These are phyloP conservation scores for Fusarium sp. DNA, from an alignment of 2,329 filamentous ascomycete species.

Conservation along the genomic window DNA sequence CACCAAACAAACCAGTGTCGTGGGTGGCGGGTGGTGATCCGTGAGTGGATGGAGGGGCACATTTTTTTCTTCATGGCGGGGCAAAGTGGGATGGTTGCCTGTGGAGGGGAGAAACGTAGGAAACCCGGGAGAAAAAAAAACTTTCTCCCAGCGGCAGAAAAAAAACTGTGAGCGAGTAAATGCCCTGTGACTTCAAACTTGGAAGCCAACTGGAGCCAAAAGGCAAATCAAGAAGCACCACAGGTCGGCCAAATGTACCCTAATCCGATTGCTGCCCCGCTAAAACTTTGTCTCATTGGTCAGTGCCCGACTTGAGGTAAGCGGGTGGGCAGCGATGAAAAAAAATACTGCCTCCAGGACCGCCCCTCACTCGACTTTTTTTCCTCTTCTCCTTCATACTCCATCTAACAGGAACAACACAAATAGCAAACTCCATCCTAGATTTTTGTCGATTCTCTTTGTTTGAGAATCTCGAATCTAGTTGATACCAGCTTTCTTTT, in stretches of 20 bases:
- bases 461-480: conserved; percentile 63
- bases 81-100: conserved; percentile 18
- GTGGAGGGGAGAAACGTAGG: background rate
- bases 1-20: conserved; percentile 15
- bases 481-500: conserved; percentile 49
- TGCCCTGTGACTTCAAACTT: conserved; percentile 7
- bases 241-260: conserved; percentile 40
- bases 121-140: conserved; percentile 11
- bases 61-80: conserved; percentile 20
- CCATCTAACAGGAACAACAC: conserved; percentile 46
- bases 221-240: conserved; percentile 9
- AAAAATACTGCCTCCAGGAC: conserved; percentile 52
- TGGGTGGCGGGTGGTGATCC: conserved; percentile 25
- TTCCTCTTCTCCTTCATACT: conserved; percentile 49
- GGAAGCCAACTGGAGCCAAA: background rate
- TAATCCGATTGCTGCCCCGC: conserved; percentile 41
- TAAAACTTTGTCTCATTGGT: conserved; percentile 40
- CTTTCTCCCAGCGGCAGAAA: conserved; percentile 11
- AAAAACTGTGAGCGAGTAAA: conserved; percentile 7
- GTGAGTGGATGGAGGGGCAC: conserved; percentile 32
- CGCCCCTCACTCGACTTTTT: conserved; percentile 55
- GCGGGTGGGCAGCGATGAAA: conserved; percentile 49
- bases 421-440: conserved; percentile 54
- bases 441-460: conserved; percentile 56
- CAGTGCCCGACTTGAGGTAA: conserved; percentile 43